These are phyloP conservation scores for Hericium erinaceus DNA, from an alignment of 768 basidiomycete genomes.

Conservation along the genomic window DNA sequence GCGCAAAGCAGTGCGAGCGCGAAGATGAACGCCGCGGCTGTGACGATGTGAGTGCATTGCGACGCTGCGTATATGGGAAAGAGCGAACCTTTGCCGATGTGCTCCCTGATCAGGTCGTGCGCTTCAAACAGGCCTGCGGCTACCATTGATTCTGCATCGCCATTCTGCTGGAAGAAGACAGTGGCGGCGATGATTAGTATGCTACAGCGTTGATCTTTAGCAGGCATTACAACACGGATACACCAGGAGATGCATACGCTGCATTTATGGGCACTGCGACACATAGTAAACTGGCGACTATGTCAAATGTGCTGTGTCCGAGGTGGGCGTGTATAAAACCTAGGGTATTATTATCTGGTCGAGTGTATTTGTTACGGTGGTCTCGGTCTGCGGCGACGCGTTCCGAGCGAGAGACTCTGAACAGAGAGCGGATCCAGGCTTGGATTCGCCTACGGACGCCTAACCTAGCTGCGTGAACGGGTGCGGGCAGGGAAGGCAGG, in stretches of 20 bases:
- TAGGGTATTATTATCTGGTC: constrained; percentile 24
- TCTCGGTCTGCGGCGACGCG: background rate
- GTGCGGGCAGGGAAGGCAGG: constrained; percentile 6
- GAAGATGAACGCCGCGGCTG: background rate
- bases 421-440: background rate
- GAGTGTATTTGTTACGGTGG: constrained; percentile 13
- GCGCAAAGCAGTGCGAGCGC: constrained; percentile 56
- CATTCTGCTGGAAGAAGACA: constrained; percentile 18
- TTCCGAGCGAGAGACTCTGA: constrained; percentile 6
- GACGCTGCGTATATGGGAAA: background rate
- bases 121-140: constrained; percentile 33
- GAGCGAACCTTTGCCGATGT: constrained; percentile 28
- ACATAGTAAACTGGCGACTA: constrained; percentile 52
- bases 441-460: constrained; percentile 11
- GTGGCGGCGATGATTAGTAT: background rate
- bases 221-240: background rate
- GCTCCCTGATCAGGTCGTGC: constrained; percentile 28
- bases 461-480: constrained; percentile 4
- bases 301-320: constrained; percentile 36
- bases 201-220: background rate
- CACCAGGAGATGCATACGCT: constrained; percentile 33
- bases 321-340: constrained; percentile 32
- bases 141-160: constrained; percentile 27
- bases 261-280: constrained; percentile 86
- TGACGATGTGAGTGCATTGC: background rate